Evolutionary conservation across 306 rosid genomes (phyloP), one percentile per base, ranked within the genome.

Genomic region (Malus sieversii): DNA sequence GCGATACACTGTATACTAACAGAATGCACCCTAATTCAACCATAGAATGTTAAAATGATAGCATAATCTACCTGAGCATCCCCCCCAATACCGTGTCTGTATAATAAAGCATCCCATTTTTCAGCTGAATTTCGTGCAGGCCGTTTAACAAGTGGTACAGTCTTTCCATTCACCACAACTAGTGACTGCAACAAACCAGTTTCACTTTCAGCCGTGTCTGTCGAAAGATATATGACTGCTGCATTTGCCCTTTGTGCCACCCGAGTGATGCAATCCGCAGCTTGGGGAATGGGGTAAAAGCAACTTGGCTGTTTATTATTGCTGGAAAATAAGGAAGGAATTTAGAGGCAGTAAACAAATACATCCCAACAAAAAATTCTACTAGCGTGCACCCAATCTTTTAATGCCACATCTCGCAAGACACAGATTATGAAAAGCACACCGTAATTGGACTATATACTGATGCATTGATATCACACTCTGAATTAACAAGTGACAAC

Each of bases 201-300:
- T 90, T 95, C 98, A 79, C 93, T 95, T 76, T 87, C 97, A 77
- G 97, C 97, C 60, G 97, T 93, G 85, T 95, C 98, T 10, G 98
- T 95, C 9, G 97, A 95, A 72, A 95, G 98, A 86, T 92, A 95
- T 53, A 92, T 71, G 70, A 92, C 82, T 38, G 96, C 93, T 0
- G 88, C 84, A 77, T 86, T 84, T 0, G 91, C 91, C 79, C 86
- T 87, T 75, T 92, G 97, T 78, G 90, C 81, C 60, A 89, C 75
- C 81, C 86, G 85, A 73, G 63, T 60, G 68, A 92, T 81, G 96
- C 98, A 95, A 55, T 90, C 90, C 22, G 98, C 98, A 40, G 97
- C 97, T 86, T 95, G 97, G 73, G 98, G 98, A 82, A 95, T 89
- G 81, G 98, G 97, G 85, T 84, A 92, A 85, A 95, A 95, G 92